phyloP scores from a whole-genome alignment of 1,139 yeast species.

The Scheffersomyces titani region DNA sequence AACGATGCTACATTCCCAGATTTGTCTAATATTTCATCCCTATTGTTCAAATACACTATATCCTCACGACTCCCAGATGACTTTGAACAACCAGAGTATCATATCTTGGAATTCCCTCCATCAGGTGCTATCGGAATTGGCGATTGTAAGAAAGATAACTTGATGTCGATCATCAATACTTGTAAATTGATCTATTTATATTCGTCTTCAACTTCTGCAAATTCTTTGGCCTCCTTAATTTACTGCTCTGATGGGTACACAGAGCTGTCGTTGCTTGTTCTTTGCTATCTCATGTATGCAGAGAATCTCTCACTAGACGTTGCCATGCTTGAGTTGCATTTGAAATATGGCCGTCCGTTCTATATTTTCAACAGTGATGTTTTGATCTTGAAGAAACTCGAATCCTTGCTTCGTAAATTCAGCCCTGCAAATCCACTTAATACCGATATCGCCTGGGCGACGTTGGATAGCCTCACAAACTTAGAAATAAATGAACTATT shows the following conservation, averaged over 20 bases:
- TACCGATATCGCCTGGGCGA: constrained; percentile 19
- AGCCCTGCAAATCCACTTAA: constrained; percentile 46
- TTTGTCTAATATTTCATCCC: constrained; percentile 31
- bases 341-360: constrained; percentile 70
- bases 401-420: constrained; percentile 54
- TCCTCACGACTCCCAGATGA: constrained; percentile 23
- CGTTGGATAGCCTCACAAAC: constrained; percentile 29
- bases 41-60: constrained; percentile 36
- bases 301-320: constrained; percentile 51
- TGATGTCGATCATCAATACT: constrained; percentile 59
- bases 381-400: constrained; percentile 61
- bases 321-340: constrained; percentile 62
- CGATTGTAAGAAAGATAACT: constrained; percentile 57
- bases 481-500: constrained; percentile 37
- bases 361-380: constrained; percentile 81
- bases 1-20: constrained; percentile 65
- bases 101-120: constrained; percentile 70
- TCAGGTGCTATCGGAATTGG: constrained; percentile 81
- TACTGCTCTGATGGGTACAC: constrained; percentile 93
- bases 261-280: constrained; percentile 74
- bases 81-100: constrained; percentile 25
- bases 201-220: constrained; percentile 28
- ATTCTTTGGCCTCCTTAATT: constrained; percentile 43
- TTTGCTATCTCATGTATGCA: constrained; percentile 72
- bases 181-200: constrained; percentile 59